phyloP scores from a whole-genome alignment of 2,329 filamentous ascomycete genomes.

The Cladophialophora immunda region DNA sequence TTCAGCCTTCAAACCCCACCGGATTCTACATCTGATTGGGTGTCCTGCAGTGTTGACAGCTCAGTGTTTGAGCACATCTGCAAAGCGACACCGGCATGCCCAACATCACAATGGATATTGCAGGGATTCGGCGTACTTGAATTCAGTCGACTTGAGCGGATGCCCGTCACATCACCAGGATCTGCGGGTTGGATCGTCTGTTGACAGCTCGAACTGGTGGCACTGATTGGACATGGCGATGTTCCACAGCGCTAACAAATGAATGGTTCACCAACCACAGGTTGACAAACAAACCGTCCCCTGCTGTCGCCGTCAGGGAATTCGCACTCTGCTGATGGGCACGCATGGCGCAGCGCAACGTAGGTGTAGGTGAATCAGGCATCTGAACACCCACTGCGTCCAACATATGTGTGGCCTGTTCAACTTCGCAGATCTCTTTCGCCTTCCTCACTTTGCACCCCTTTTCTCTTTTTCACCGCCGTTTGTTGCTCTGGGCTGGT shows the following conservation, averaged over 20 bases:
- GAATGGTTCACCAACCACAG: constrained; percentile 27
- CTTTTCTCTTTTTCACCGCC: background rate
- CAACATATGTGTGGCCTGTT: background rate
- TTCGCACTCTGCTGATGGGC: constrained; percentile 1
- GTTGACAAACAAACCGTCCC: constrained; percentile 28
- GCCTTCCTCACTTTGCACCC: background rate
- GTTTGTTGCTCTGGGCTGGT: background rate
- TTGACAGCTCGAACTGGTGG: background rate
- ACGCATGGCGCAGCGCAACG: constrained; percentile 1
- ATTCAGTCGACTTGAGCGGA: background rate
- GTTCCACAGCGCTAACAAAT: constrained; percentile 21
- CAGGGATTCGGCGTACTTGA: background rate
- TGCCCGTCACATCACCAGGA: background rate
- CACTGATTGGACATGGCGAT: constrained; percentile 7
- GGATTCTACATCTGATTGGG: background rate
- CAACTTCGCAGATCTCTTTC: background rate
- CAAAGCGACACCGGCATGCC: background rate
- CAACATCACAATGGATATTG: background rate
- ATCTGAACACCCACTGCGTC: background rate
- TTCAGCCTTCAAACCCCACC: background rate
- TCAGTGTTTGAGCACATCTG: background rate
- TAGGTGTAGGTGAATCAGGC: background rate
- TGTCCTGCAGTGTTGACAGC: background rate
- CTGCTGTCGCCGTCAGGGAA: background rate
- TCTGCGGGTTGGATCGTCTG: constrained; percentile 2